A percentile compares a stretch with the other conserved stretches of the same genome.
Conservation (phyloP, 768 basidiomycete genomes). For the Dentipellis sp. region DNA sequence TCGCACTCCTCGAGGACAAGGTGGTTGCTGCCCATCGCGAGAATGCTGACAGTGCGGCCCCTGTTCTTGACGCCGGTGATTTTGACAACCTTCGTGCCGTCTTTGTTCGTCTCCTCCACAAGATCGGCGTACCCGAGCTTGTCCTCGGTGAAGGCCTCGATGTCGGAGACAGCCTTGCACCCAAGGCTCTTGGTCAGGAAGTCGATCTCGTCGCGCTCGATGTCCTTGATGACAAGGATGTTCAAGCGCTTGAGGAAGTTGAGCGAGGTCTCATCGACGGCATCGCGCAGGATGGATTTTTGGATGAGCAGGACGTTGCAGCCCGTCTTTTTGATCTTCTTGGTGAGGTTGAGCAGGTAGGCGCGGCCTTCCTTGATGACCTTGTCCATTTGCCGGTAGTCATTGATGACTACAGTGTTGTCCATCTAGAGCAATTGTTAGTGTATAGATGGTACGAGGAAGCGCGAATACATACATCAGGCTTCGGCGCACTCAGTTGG, state of each 20-base stretch:
- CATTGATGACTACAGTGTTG: slow-evolving; percentile 98
- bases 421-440: slow-evolving; percentile 68
- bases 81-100: slow-evolving; percentile 85
- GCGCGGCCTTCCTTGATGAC: slow-evolving; percentile 98
- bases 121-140: slow-evolving; percentile 96
- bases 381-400: slow-evolving; percentile 99
- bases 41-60: slow-evolving; percentile 89
- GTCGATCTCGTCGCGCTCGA: slow-evolving; percentile 97
- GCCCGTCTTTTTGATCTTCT: slow-evolving; percentile 99
- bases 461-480: slow-evolving; percentile 57
- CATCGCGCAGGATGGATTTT: slow-evolving; percentile 98
- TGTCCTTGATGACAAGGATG: slow-evolving; percentile 93
- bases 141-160: slow-evolving; percentile 96
- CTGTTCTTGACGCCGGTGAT: slow-evolving; percentile 93
- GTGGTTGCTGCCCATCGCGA: slow-evolving; percentile 89
- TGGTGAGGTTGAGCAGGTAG: slow-evolving; percentile 95
- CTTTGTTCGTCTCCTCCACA: slow-evolving; percentile 78
- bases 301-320: slow-evolving; percentile 99
- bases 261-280: slow-evolving; percentile 96
- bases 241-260: slow-evolving; percentile 96
- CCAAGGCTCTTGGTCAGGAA: slow-evolving; percentile 93
- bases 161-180: slow-evolving; percentile 94
- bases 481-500: slow-evolving; percentile 95
- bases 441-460: not conserved
- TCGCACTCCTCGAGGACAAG: slow-evolving; percentile 96